A percentile compares a stretch with the other conserved stretches of the same genome.
These are phyloP conservation scores for Trifolium repens DNA, from an alignment of 306 rosid species.

Conservation along the genomic window DNA sequence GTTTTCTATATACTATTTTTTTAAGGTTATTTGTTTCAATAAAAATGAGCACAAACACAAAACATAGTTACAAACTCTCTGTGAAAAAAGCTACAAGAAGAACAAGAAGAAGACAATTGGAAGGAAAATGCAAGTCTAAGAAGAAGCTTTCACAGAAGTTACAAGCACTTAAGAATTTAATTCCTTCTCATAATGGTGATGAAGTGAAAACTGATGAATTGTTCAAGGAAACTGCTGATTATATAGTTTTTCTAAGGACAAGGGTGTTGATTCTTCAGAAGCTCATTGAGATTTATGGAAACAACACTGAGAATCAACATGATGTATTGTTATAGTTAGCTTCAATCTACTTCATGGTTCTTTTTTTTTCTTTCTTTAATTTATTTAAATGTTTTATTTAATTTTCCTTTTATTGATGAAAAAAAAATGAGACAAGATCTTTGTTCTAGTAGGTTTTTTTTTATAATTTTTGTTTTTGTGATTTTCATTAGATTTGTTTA, in stretches of 20 bases:
- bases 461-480: neutral
- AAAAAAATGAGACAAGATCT: constrained; percentile 31
- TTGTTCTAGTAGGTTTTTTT: constrained; percentile 25
- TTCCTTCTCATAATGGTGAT: constrained; percentile 54
- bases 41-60: constrained; percentile 62
- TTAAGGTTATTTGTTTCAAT: neutral
- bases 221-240: constrained; percentile 86
- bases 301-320: constrained; percentile 45
- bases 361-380: neutral
- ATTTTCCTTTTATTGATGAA: constrained; percentile 27
- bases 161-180: constrained; percentile 66
- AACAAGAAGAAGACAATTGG: constrained; percentile 35
- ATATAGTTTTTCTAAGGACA: constrained; percentile 68
- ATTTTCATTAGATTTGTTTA: constrained; percentile 47
- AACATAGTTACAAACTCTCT: constrained; percentile 47
- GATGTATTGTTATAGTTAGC: constrained; percentile 49
- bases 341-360: constrained; percentile 33
- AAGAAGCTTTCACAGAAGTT: constrained; percentile 65
- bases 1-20: neutral
- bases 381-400: constrained; percentile 13
- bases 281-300: constrained; percentile 68
- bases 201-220: constrained; percentile 60
- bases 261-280: constrained; percentile 79
- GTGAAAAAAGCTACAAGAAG: constrained; percentile 49
- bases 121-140: constrained; percentile 35